A percentile compares a stretch with the other conserved stretches of the same genome.
Conservation (phyloP, 495 filamentous ascomycete genomes). For the Hypoxylon intermedium region DNA sequence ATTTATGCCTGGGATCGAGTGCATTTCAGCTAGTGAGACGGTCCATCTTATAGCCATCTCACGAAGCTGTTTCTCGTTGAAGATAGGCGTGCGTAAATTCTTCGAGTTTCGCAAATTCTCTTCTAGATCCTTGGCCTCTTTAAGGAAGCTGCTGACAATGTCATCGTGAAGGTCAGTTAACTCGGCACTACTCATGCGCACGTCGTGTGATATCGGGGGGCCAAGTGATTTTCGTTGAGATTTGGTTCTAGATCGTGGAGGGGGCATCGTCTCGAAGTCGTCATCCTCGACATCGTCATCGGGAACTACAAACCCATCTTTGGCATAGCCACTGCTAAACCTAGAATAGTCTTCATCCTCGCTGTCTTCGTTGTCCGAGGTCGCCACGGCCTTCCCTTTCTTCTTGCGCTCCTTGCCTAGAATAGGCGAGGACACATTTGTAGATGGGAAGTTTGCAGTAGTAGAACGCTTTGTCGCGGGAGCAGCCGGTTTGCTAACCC, state of each 20-base stretch:
- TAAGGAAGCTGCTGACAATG: constrained; percentile 69
- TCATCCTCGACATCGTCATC: constrained; percentile 52
- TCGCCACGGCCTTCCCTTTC: constrained; percentile 55
- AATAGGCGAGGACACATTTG: constrained; percentile 85
- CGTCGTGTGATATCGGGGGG: constrained; percentile 75
- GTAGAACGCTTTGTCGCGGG: constrained; percentile 41
- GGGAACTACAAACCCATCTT: constrained; percentile 63
- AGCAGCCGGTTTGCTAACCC: constrained; percentile 30
- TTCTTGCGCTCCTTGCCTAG: constrained; percentile 45
- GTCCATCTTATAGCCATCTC: constrained; percentile 84
- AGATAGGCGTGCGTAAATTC: constrained; percentile 68
- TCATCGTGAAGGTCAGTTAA: constrained; percentile 57
- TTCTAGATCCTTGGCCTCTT: constrained; percentile 71
- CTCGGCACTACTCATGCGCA: constrained; percentile 65
- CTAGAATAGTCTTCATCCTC: constrained; percentile 45
- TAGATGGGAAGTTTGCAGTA: constrained; percentile 60
- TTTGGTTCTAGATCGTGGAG: constrained; percentile 50
- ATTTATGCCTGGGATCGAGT: constrained; percentile 71
- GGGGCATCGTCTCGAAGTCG: constrained; percentile 66
- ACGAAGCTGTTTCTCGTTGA: constrained; percentile 78
- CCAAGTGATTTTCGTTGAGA: constrained; percentile 52
- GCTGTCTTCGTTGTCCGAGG: constrained; percentile 42
- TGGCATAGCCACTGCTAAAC: constrained; percentile 54
- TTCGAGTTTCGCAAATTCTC: constrained; percentile 71
- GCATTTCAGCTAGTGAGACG: constrained; percentile 65